These are phyloP conservation scores for Huntiella savannae DNA, from an alignment of 2,329 filamentous ascomycete genomes.

Conservation along the genomic window DNA sequence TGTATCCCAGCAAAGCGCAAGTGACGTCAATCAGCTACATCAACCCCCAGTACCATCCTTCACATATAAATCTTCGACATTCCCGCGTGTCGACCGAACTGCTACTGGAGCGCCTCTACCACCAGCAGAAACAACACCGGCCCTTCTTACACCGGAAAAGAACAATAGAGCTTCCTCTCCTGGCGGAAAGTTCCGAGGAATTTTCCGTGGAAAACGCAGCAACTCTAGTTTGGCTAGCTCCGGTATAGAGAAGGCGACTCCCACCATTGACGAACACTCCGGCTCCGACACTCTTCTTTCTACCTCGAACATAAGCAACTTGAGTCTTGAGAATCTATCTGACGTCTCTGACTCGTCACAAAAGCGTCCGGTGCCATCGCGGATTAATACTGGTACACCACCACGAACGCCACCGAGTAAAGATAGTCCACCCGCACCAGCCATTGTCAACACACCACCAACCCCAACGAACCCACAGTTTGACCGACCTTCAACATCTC, in stretches of 20 bases:
- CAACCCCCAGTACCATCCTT: conserved; percentile 4
- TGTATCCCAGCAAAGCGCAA: conserved; percentile 1
- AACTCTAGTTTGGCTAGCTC: conserved; percentile 16
- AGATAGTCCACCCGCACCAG: conserved; percentile 25
- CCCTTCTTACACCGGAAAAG: conserved; percentile 23
- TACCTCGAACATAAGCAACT: neutral
- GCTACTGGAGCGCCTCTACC: neutral
- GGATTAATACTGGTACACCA: conserved; percentile 15
- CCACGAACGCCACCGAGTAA: conserved; percentile 27
- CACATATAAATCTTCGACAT: conserved; percentile 7
- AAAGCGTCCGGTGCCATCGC: conserved; percentile 3
- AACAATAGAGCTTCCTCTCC: conserved; percentile 45
- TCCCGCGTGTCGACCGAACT: conserved; percentile 4
- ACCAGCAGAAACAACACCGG: neutral
- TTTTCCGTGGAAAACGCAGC: conserved; percentile 41
- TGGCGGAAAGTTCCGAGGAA: conserved; percentile 50
- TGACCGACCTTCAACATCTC: conserved; percentile 13
- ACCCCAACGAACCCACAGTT: conserved; percentile 33
- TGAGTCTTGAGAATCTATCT: too few species aligned
- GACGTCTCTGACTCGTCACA: neutral
- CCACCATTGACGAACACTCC: neutral
- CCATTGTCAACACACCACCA: conserved; percentile 48
- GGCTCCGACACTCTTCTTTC: neutral
- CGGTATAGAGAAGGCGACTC: neutral
- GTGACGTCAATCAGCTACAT: neutral